Base-by-base conservation (phyloP, 345 rosid genomes). In the Trapa incisa region DNA sequence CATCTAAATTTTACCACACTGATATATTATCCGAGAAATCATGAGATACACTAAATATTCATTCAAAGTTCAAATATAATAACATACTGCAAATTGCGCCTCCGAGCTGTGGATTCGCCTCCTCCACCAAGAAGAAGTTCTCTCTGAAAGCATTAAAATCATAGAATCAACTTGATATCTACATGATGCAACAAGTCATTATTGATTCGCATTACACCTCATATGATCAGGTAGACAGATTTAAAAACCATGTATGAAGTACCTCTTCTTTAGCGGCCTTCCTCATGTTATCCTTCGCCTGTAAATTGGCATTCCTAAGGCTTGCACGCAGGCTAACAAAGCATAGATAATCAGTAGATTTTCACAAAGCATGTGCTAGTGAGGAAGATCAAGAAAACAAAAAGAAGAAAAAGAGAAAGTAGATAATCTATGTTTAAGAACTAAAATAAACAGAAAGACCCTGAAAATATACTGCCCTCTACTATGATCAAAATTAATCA, bases 91-190 rank as follows among this genome's bases (percentile, higher is more conserved):
- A 92, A 77, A 78, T 93, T 90, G 67, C 87, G 89, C 70, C 97
- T 78, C 54, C 89, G 91, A 68, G 82, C 79, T 5, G 97, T 93
- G 52, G 97, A 93, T 82, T 93, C 94, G 72, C 81, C 88, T 67
- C 98, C 98, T 16, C 98, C 94, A 42, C 98, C 98, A 52, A 93
- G 80, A 70, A 93, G 98, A 71, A 86, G 87, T 82, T 89, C 87
- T 81, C 97, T 93, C 97, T 69, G 67, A 75, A 80, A 45, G 41
- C 38, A 61, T 16, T 70, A n/a, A 64, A 8, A 41, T 64, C 29
- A 29, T 47, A 35, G 22, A 62, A 14, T 69, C 37, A 9, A 2
- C 35, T 54, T 41, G 14, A 32, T 58, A 12, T 58, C 37, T 35
- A 9, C 3, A 33, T 33, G 37, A 10, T 58, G 37, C 62, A 33